Percentiles rank a stretch among this genome's conserved stretches.
Conservation (phyloP, 2,329 filamentous ascomycete genomes). For the Xylaria digitata region DNA sequence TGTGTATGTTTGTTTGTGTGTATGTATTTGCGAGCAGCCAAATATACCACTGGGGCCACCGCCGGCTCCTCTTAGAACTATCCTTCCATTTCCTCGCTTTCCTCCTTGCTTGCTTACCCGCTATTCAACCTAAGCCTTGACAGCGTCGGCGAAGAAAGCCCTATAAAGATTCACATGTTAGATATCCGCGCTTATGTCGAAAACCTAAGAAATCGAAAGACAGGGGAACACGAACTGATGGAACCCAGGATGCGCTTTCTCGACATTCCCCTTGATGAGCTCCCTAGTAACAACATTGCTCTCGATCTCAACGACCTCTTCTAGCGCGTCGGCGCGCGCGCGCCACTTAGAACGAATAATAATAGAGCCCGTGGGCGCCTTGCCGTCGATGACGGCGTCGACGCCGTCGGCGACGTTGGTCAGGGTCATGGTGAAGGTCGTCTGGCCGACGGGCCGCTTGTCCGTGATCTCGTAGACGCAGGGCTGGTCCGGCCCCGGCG, state of each 20-base stretch:
- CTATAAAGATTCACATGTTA: constrained; percentile 12
- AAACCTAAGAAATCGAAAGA: neutral
- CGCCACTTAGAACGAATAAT: constrained; percentile 40
- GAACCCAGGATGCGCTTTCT: constrained; percentile 45
- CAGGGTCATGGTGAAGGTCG: constrained; percentile 45
- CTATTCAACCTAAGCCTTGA: constrained; percentile 20
- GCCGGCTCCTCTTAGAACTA: neutral
- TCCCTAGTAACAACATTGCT: constrained; percentile 47
- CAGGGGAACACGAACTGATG: constrained; percentile 30
- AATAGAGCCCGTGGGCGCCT: constrained; percentile 44
- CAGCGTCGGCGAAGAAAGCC: constrained; percentile 37
- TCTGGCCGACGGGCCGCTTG: constrained; percentile 56
- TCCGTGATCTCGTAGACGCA: constrained; percentile 46
- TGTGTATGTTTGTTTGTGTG: neutral
- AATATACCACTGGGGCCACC: neutral
- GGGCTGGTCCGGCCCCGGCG: constrained; percentile 26
- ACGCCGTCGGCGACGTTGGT: constrained; percentile 44
- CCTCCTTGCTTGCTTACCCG: no score
- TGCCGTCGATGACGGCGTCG: constrained; percentile 45
- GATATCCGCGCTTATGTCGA: neutral
- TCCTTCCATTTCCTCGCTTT: no score
- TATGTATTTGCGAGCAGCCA: neutral
- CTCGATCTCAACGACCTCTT: constrained; percentile 47
- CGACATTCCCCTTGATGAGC: constrained; percentile 47
- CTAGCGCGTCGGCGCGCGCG: constrained; percentile 34